Conservation (phyloP, 2,329 filamentous ascomycete genomes). For the Xylaria sp. region DNA sequence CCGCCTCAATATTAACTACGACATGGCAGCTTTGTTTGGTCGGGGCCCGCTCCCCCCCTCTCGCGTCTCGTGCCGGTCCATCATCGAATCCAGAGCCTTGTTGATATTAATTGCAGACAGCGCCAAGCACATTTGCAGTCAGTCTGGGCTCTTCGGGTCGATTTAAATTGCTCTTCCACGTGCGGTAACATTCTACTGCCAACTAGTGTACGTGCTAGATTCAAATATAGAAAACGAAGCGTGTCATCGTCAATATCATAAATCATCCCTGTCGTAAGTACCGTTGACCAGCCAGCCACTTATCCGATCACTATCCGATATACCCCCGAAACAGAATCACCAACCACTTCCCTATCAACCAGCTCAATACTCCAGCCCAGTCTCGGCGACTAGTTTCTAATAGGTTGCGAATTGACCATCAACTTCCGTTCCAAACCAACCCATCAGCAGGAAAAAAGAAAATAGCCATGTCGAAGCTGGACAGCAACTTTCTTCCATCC, state of each 20-base stretch:
- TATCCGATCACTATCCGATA: not conserved
- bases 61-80: conserved; percentile 16
- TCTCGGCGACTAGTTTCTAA: not conserved
- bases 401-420: not conserved
- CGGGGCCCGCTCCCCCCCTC: not conserved
- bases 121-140: conserved; percentile 4
- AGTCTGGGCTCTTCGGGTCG: conserved; percentile 6
- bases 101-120: conserved; percentile 21
- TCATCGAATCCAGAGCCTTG: conserved; percentile 25
- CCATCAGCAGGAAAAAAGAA: not conserved
- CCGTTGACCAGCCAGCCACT: too few species aligned
- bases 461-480: not conserved
- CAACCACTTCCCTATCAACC: not conserved
- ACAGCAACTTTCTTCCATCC: not conserved
- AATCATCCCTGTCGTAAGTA: conserved; percentile 7
- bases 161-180: conserved; percentile 19
- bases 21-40: conserved; percentile 12
- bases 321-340: conserved; percentile 5
- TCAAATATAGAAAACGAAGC: conserved; percentile 17
- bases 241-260: conserved; percentile 14
- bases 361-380: not conserved
- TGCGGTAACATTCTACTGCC: conserved; percentile 3
- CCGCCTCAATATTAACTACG: conserved; percentile 10
- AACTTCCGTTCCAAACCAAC: not conserved
- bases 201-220: not conserved